Conservation (phyloP, 23 red algal species). For the Pyropia yezoensis region DNA sequence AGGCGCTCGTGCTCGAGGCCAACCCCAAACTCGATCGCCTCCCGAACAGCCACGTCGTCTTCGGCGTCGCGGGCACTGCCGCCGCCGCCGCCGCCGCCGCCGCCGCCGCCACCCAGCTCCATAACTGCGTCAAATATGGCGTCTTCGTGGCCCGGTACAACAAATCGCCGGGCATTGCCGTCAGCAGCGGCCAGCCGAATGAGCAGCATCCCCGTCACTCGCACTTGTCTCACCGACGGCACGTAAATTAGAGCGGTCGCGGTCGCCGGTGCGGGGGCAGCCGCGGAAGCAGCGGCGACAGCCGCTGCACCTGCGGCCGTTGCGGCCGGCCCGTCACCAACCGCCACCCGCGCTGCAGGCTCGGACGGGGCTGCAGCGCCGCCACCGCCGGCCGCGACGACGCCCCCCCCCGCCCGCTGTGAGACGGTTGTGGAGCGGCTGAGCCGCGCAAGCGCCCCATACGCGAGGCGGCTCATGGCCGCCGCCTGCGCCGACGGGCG, state of each 20-base stretch:
- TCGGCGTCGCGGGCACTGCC: neutral
- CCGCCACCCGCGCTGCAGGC: no score
- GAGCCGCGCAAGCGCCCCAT: conserved; percentile 25
- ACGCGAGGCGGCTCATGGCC: conserved; percentile 17
- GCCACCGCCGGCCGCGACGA: neutral
- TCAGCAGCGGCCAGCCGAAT: conserved; percentile 40
- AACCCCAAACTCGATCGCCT: conserved; percentile 48
- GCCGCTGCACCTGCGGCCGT: no score
- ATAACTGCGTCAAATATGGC: neutral
- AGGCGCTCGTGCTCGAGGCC: conserved; percentile 54
- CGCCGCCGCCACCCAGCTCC: no score
- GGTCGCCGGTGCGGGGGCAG: no score
- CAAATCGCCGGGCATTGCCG: conserved; percentile 27
- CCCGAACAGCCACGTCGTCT: conserved; percentile 4
- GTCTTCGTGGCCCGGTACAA: neutral
- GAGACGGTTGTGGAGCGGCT: conserved; percentile 24
- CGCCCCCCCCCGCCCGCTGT: neutral
- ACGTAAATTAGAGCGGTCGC: conserved; percentile 34
- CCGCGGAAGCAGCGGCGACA: no score
- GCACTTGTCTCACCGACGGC: conserved; percentile 31
- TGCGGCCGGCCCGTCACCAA: no score
- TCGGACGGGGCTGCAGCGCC: no score
- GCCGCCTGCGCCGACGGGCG: conserved; percentile 22
- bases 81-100: no score
- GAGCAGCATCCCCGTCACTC: conserved; percentile 44